Evolutionary conservation across 1,284 basidiomycete genomes (phyloP).

Genomic region (Trichosporon asahii): DNA sequence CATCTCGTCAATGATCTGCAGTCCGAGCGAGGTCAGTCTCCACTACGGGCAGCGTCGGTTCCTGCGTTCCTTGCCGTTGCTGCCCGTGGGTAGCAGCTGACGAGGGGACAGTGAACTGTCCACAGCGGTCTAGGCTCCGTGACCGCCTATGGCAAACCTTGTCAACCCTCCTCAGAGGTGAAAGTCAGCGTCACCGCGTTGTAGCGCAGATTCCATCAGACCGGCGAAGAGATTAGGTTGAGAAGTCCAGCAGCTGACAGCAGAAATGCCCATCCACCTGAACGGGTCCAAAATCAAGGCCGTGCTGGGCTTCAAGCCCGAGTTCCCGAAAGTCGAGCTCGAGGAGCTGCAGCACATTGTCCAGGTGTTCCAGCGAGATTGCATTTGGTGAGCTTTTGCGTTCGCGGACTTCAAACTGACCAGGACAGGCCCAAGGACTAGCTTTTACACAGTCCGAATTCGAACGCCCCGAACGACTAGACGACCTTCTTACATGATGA

Average conservation of each 20-base stretch:
- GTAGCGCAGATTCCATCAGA: too few species aligned
- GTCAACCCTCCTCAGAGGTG: not conserved
- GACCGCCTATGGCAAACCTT: not conserved
- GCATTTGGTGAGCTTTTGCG: slow-evolving; percentile 38
- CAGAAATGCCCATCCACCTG: slow-evolving; percentile 57
- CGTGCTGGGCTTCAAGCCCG: slow-evolving; percentile 66
- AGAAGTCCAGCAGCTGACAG: not conserved
- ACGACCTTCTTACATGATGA: not conserved
- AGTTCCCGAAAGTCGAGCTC: slow-evolving; percentile 56
- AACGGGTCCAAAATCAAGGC: slow-evolving; percentile 43
- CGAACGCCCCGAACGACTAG: not conserved
- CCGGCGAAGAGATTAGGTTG: not conserved
- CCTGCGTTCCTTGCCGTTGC: too few species aligned
- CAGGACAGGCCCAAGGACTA: not conserved
- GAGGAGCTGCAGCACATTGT: slow-evolving; percentile 42
- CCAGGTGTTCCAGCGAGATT: slow-evolving; percentile 45
- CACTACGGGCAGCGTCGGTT: not conserved
- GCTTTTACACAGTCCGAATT: not conserved
- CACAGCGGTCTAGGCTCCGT: too few species aligned
- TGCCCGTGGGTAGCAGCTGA: not conserved
- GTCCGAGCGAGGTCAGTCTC: not conserved
- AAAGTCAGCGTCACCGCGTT: not conserved
- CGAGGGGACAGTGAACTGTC: not conserved
- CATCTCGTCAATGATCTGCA: not conserved
- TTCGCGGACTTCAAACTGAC: not conserved